Evolutionary conservation across 306 rosid genomes (phyloP).

Genomic region (Pyrus betulifolia): DNA sequence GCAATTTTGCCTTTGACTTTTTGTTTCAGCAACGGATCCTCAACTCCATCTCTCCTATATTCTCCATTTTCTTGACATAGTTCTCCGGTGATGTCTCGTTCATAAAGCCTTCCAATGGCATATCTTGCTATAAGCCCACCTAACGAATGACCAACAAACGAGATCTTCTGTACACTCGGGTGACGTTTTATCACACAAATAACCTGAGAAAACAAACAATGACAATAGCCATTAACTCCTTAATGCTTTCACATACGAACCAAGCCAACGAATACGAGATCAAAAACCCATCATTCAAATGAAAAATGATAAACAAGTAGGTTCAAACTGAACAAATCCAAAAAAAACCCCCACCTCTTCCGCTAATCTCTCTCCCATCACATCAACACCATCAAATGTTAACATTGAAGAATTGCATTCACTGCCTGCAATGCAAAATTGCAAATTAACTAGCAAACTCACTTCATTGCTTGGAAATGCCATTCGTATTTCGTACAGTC

Average conservation of each 20-base stretch:
- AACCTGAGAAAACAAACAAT: slow-evolving; percentile 37
- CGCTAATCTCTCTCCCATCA: slow-evolving; percentile 77
- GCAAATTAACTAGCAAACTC: slow-evolving; percentile 5
- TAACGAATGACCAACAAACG: slow-evolving; percentile 70
- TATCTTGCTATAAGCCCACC: slow-evolving; percentile 81
- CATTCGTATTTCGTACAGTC: neutral
- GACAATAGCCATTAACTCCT: neutral
- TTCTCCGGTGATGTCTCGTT: slow-evolving; percentile 27
- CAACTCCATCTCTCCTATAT: slow-evolving; percentile 22
- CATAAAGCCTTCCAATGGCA: slow-evolving; percentile 70
- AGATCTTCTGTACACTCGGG: slow-evolving; percentile 57
- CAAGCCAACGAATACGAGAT: neutral
- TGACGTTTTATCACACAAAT: slow-evolving; percentile 48
- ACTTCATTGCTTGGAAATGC: slow-evolving; percentile 16
- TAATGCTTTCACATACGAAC: neutral
- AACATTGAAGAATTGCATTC: slow-evolving; percentile 50
- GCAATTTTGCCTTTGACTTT: slow-evolving; percentile 50
- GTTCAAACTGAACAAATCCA: neutral
- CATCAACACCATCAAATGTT: slow-evolving; percentile 86
- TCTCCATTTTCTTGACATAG: slow-evolving; percentile 36
- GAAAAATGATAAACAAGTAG: neutral
- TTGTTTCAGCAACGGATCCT: slow-evolving; percentile 31
- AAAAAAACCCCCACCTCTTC: slow-evolving; percentile 52
- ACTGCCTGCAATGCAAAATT: slow-evolving; percentile 64
- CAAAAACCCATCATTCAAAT: neutral